These are phyloP conservation scores for Mucuna pruriens DNA, from an alignment of 306 rosid species.

Conservation along the genomic window DNA sequence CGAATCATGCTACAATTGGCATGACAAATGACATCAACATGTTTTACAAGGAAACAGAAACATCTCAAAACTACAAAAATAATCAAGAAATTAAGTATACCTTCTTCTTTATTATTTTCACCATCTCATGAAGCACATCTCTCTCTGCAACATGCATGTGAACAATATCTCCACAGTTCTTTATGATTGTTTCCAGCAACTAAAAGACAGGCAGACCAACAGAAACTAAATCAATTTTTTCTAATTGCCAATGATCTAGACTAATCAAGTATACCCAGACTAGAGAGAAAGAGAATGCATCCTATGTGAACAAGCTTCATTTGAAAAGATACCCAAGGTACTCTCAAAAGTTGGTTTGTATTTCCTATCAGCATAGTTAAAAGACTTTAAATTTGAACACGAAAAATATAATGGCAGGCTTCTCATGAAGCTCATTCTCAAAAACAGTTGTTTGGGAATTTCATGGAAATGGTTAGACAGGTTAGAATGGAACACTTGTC, in stretches of 20 bases:
- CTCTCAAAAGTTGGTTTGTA: background rate
- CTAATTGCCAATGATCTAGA: background rate
- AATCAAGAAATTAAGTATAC: conserved; percentile 50
- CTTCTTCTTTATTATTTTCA: conserved; percentile 91
- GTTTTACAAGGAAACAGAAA: conserved; percentile 32
- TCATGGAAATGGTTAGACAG: background rate
- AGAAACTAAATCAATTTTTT: conserved; percentile 46
- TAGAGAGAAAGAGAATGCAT: conserved; percentile 30
- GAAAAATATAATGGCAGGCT: background rate
- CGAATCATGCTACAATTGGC: conserved; percentile 76
- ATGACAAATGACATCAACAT: conserved; percentile 46
- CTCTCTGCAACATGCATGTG: conserved; percentile 99
- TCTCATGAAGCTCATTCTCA: background rate
- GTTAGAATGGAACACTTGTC: background rate
- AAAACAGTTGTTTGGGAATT: background rate
- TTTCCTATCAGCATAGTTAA: background rate
- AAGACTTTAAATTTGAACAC: conserved; percentile 15
- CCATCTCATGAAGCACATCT: conserved; percentile 95
- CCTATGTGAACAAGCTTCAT: background rate
- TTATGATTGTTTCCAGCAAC: conserved; percentile 92
- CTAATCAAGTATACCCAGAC: conserved; percentile 9
- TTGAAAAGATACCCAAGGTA: background rate
- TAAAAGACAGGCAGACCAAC: conserved; percentile 57
- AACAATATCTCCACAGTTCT: conserved; percentile 98
- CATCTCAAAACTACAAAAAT: conserved; percentile 33